These are phyloP conservation scores for Calocybe gambosa DNA, from an alignment of 1,284 basidiomycete genomes.

Conservation along the genomic window DNA sequence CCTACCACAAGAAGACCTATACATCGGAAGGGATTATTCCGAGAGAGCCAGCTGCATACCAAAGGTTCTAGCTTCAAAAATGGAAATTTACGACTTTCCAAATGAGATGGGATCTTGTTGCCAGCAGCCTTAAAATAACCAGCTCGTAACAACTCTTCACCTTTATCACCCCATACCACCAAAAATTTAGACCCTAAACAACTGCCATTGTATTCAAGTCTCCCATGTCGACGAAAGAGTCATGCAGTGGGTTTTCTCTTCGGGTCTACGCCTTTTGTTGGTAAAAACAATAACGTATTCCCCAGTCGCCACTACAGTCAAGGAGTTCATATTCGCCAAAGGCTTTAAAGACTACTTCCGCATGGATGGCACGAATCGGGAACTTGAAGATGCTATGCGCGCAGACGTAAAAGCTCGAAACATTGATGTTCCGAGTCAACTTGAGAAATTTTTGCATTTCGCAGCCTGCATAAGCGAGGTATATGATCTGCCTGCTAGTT, in stretches of 20 bases:
- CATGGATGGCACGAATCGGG: constrained; percentile 1
- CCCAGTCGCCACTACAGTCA: neutral
- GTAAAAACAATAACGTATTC: neutral
- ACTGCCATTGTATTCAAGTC: neutral
- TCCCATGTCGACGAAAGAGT: neutral
- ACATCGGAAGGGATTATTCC: no score
- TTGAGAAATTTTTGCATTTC: constrained; percentile 5
- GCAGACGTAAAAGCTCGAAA: constrained; percentile 1
- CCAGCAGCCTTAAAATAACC: no score
- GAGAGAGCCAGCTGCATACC: no score
- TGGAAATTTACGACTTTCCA: no score
- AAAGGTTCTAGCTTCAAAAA: no score
- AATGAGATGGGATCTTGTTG: no score
- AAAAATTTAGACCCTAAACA: neutral
- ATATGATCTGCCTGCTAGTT: neutral
- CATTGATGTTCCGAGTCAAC: neutral
- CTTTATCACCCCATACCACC: no score
- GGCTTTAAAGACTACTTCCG: neutral
- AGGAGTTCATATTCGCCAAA: neutral
- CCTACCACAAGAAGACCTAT: no score
- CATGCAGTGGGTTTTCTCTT: neutral
- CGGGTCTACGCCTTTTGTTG: neutral
- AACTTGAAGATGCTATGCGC: constrained; percentile 11
- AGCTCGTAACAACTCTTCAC: no score
- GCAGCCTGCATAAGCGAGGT: constrained; percentile 12